Conservation (phyloP, 2,329 filamentous ascomycete species). For the Huntiella abstrusa region DNA sequence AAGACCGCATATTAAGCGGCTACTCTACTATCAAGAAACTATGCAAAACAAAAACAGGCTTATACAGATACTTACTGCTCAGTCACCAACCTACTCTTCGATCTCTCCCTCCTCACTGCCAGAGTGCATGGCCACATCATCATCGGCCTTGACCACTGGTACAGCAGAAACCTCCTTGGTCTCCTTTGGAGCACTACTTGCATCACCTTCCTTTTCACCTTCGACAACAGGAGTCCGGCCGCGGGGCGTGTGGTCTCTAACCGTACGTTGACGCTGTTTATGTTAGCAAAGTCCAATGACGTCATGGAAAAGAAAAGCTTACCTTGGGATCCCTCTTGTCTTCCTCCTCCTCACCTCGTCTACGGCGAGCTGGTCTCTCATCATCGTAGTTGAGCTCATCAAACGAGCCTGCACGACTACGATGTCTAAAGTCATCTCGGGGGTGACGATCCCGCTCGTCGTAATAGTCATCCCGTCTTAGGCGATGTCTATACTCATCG, state of each 20-base stretch:
- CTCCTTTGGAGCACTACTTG: neutral
- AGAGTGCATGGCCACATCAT: constrained; percentile 35
- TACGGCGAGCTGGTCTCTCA: constrained; percentile 44
- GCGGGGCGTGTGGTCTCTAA: constrained; percentile 20
- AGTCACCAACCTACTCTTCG: constrained; percentile 37
- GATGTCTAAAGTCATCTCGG: constrained; percentile 69
- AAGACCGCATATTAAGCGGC: too few species aligned
- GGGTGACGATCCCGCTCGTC: constrained; percentile 79
- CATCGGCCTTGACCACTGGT: constrained; percentile 10
- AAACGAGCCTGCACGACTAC: constrained; percentile 56
- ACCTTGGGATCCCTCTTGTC: constrained; percentile 53
- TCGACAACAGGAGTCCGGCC: constrained; percentile 36
- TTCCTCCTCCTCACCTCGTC: constrained; percentile 64
- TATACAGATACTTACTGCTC: too few species aligned
- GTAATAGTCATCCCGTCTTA: constrained; percentile 42
- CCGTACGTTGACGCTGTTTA: constrained; percentile 27
- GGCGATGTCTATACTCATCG: constrained; percentile 27
- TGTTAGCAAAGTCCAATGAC: neutral
- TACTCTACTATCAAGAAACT: too few species aligned
- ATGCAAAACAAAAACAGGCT: too few species aligned
- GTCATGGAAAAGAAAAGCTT: constrained; percentile 13
- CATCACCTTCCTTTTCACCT: too few species aligned
- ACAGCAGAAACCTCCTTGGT: neutral
- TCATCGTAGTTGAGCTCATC: constrained; percentile 89
- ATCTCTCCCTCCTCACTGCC: constrained; percentile 98